These are phyloP conservation scores for Phytophthora pisi DNA, from an alignment of 352 stramenopile genomes.

Conservation along the genomic window DNA sequence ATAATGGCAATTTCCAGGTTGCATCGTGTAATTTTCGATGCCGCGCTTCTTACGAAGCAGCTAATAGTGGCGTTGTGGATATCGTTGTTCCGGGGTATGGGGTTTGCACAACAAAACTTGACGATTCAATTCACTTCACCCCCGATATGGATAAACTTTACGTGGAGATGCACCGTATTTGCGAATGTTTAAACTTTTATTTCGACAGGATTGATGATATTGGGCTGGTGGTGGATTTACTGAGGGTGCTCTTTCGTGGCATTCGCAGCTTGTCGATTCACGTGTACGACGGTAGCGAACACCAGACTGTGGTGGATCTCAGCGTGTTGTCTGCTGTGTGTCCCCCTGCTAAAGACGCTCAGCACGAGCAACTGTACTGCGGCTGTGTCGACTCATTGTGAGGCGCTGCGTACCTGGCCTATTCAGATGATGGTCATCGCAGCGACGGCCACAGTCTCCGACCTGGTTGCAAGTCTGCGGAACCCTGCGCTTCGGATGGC, in stretches of 20 bases:
- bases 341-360: neutral
- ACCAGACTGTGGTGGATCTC: neutral
- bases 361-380: neutral
- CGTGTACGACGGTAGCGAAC: neutral
- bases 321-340: neutral
- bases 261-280: neutral
- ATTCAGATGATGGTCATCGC: neutral
- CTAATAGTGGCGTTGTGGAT: neutral
- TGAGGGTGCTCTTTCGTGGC: neutral
- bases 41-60: neutral
- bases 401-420: neutral
- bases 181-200: neutral
- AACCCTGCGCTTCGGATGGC: neutral
- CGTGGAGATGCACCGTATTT: neutral
- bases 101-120: neutral
- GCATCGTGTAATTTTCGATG: neutral
- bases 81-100: neutral
- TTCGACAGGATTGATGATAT: neutral
- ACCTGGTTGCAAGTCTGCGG: neutral
- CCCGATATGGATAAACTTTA: neutral
- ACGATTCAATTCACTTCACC: neutral
- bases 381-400: neutral
- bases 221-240: neutral
- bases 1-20: neutral
- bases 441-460: neutral